Conservation (phyloP, 176 grass and related monocot species). For the Tillandsia leiboldiana region DNA sequence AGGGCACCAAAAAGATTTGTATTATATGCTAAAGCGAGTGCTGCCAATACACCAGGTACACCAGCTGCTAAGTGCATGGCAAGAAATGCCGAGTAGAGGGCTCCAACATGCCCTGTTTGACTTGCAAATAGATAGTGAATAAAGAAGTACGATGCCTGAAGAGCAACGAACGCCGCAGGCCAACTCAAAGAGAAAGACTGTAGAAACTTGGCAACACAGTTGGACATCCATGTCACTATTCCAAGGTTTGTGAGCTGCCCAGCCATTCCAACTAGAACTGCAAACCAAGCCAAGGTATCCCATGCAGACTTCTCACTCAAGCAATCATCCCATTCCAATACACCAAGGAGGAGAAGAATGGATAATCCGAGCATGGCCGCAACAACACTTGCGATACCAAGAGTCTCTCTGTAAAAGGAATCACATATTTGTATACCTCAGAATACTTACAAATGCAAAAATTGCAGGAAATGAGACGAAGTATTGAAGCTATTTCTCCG, state of each 20-base stretch:
- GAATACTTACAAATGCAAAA: too few relatives aligned
- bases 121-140: slow-evolving; percentile 92
- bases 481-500: too few relatives aligned
- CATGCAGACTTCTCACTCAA: slow-evolving; percentile 81
- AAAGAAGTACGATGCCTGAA: slow-evolving; percentile 65
- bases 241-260: slow-evolving; percentile 67
- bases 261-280: slow-evolving; percentile 80
- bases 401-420: slow-evolving; percentile 38
- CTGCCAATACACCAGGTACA: slow-evolving; percentile 53
- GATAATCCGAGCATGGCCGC: slow-evolving; percentile 82
- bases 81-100: slow-evolving; percentile 70
- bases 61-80: slow-evolving; percentile 74
- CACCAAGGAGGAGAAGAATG: slow-evolving; percentile 77
- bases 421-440: background rate
- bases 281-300: slow-evolving; percentile 86
- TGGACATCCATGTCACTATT: slow-evolving; percentile 79
- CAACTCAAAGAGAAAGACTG: slow-evolving; percentile 61
- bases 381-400: slow-evolving; percentile 68
- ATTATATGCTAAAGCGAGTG: slow-evolving; percentile 66
- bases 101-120: slow-evolving; percentile 77
- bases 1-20: slow-evolving; percentile 73
- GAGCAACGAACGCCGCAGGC: slow-evolving; percentile 59
- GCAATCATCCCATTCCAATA: slow-evolving; percentile 83
- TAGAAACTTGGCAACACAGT: slow-evolving; percentile 57
- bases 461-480: too few relatives aligned